Base-by-base conservation (phyloP, 768 basidiomycete species). In the Naganishia antarctica region DNA sequence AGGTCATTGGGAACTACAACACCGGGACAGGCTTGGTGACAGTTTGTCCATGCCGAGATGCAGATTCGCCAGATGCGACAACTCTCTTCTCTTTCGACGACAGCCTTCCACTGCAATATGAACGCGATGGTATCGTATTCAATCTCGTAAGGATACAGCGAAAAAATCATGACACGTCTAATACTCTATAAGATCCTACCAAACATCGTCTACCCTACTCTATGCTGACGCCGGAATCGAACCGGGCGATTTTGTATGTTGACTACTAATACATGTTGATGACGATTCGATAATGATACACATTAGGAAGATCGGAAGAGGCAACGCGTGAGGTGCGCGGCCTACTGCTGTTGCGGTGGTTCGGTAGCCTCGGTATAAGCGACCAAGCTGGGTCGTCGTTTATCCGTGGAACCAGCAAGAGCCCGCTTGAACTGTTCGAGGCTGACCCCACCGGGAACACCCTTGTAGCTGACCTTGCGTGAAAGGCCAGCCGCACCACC, bases 351-450 rank as follows among this genome's bases (percentile, higher is more conserved):
- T 7, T 60, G 32, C 28, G 45, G 28, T 8, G 43, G 26, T 45
- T 60, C 45, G 59, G 59, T 45, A 12, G 43, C 43, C 37, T 60
- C 45, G 59, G 59, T 45, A 31, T 60, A 60, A 4, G 44, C 51
- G n/a, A 53, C 63, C 32, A 64, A 46, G 21, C 63, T 64, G 18
- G 47, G 34, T 49, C 63, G 63, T 61, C 69, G 53, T 67, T 74
- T 75, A 32, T 64, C 61, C 9, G 73, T 70, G 44, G 73, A 74
- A 16, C 72, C 71, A 13, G 72, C 75, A 12, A 77, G 50, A 49
- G 76, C 76, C 50, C 68, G 61, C 69, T 75, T 77, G 71, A 77
- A 75, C 26, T 70, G 66, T 37, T 77, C 76, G 26, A 77, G 68
- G 9, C 70, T 71, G 31, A 74, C 60, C 31, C 67, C 64, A 25